Evolutionary conservation across 768 basidiomycete species (phyloP).

Genomic region (Podaxis sp.): DNA sequence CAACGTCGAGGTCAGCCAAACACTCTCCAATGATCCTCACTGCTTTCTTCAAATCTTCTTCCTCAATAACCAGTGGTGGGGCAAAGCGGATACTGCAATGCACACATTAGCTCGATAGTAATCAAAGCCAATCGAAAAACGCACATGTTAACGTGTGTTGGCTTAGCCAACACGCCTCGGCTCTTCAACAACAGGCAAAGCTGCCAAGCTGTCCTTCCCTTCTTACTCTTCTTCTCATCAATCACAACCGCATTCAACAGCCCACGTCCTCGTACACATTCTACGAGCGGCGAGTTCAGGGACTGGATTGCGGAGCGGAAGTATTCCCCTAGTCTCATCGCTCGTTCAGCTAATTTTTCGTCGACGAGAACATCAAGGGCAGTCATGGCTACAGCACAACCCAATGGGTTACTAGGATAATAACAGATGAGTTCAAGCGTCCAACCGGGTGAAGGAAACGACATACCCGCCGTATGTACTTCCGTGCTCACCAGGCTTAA

Average conservation of each 20-base stretch:
- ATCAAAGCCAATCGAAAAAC: conserved; percentile 27
- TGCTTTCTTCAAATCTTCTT: conserved; percentile 75
- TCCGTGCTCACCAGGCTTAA: conserved; percentile 93
- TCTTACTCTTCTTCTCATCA: conserved; percentile 74
- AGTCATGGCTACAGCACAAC: conserved; percentile 93
- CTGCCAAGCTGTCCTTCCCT: conserved; percentile 91
- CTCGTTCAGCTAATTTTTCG: conserved; percentile 82
- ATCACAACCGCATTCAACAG: conserved; percentile 93
- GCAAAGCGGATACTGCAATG: conserved; percentile 85
- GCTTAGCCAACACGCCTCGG: conserved; percentile 91
- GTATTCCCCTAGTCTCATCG: conserved; percentile 70
- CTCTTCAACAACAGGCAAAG: conserved; percentile 91
- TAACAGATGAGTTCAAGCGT: no score
- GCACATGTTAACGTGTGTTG: conserved; percentile 92
- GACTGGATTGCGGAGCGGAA: conserved; percentile 69
- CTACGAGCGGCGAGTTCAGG: conserved; percentile 69
- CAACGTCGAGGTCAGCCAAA: conserved; percentile 78
- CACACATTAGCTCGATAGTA: neutral
- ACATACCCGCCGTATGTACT: conserved; percentile 92
- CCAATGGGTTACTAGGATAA: conserved; percentile 77
- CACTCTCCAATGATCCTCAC: conserved; percentile 75
- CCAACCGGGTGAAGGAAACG: conserved; percentile 1
- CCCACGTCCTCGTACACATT: conserved; percentile 81
- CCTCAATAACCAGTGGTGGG: conserved; percentile 92
- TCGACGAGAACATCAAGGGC: conserved; percentile 89